Conservation (phyloP, 2,329 filamentous ascomycete genomes). For the Apiospora hydei region DNA sequence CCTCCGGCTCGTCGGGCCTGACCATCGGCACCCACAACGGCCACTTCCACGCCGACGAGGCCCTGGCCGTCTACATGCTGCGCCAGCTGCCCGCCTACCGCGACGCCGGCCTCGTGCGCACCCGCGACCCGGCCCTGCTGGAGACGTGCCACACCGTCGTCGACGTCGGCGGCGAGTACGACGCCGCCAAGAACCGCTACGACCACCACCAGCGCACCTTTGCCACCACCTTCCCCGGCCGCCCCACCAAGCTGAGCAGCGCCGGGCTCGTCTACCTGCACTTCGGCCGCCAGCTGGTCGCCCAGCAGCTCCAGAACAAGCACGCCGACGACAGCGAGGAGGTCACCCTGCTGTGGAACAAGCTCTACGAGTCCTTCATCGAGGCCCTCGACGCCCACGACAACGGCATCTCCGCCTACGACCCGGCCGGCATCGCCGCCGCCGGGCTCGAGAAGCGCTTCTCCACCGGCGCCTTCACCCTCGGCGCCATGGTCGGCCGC, state of each 20-base stretch:
- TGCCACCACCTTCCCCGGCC: conserved; percentile 81
- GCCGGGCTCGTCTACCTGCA: conserved; percentile 96
- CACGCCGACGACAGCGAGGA: conserved; percentile 65
- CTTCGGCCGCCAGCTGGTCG: conserved; percentile 86
- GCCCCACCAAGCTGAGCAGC: conserved; percentile 87
- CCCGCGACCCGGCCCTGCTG: conserved; percentile 81
- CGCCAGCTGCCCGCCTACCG: conserved; percentile 85
- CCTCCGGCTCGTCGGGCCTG: conserved; percentile 59
- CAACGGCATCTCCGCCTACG: conserved; percentile 89
- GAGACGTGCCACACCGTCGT: conserved; percentile 91
- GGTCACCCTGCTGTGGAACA: conserved; percentile 79
- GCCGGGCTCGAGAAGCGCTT: conserved; percentile 84
- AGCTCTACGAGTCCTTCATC: conserved; percentile 91
- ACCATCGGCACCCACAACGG: conserved; percentile 95
- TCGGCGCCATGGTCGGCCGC: conserved; percentile 83
- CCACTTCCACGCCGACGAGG: conserved; percentile 99
- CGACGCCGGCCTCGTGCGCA: conserved; percentile 78
- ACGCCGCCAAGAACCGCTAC: conserved; percentile 77
- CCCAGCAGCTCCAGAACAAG: conserved; percentile 57
- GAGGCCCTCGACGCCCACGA: conserved; percentile 98
- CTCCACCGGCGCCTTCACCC: conserved; percentile 80
- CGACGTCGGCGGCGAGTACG: conserved; percentile 96
- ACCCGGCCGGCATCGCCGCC: conserved; percentile 70
- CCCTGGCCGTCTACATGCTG: conserved; percentile 94
- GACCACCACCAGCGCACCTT: conserved; percentile 98